phyloP scores from a whole-genome alignment of 495 filamentous ascomycete genomes.

The Penicillium roqueforti region DNA sequence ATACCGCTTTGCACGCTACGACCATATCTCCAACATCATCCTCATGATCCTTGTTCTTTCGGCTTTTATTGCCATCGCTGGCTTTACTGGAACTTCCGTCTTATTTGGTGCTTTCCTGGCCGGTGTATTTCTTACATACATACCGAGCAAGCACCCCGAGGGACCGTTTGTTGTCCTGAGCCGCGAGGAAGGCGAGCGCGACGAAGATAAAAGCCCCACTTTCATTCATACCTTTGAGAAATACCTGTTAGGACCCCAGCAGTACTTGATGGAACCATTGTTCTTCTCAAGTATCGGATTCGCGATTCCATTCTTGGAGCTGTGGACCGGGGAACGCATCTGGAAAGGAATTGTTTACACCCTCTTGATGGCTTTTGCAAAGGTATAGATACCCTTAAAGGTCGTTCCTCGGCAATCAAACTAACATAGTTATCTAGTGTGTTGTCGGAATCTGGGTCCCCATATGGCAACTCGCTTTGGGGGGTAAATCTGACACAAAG shows the following conservation, averaged over 20 bases:
- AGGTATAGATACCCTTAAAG: constrained; percentile 35
- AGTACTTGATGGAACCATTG: constrained; percentile 60
- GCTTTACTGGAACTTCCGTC: constrained; percentile 60
- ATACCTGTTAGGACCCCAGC: constrained; percentile 34
- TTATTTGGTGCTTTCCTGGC: constrained; percentile 66
- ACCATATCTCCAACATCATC: constrained; percentile 33
- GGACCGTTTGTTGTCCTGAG: constrained; percentile 33
- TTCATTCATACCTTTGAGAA: constrained; percentile 36
- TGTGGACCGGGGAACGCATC: constrained; percentile 59
- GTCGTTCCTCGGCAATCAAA: neutral
- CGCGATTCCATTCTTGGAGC: constrained; percentile 62
- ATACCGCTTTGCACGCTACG: constrained; percentile 29
- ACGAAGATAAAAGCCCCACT: constrained; percentile 34
- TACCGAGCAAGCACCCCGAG: constrained; percentile 33
- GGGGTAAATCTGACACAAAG: neutral
- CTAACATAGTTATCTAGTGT: constrained; percentile 15
- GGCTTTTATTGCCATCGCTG: constrained; percentile 48
- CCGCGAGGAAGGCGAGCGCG: constrained; percentile 38
- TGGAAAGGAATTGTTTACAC: constrained; percentile 69
- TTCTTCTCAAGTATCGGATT: constrained; percentile 75
- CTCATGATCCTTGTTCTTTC: constrained; percentile 43
- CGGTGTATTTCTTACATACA: constrained; percentile 52
- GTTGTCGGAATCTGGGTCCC: constrained; percentile 33
- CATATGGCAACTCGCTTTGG: constrained; percentile 14
- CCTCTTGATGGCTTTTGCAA: constrained; percentile 61